Evolutionary conservation across 116 monocot genomes (phyloP).

Genomic region (Phalaenopsis hybrid): DNA sequence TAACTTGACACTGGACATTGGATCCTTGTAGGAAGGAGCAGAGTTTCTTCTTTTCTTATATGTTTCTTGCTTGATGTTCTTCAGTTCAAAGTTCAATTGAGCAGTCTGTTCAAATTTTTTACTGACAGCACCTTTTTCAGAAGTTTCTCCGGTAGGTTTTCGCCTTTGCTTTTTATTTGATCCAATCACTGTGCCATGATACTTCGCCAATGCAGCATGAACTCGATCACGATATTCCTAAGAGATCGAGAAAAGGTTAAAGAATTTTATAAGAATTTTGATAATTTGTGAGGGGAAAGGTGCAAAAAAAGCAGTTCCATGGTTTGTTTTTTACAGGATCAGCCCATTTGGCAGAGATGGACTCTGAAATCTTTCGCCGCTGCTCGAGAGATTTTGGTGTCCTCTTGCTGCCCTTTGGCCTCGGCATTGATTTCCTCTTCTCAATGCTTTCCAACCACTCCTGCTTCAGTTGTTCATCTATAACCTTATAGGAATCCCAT

Average conservation of each 20-base stretch:
- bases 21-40: slow-evolving; percentile 69
- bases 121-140: slow-evolving; percentile 20
- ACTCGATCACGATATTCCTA: slow-evolving; percentile 83
- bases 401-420: slow-evolving; percentile 53
- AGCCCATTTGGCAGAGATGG: slow-evolving; percentile 88
- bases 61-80: slow-evolving; percentile 21
- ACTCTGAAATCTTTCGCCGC: slow-evolving; percentile 71
- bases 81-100: slow-evolving; percentile 17
- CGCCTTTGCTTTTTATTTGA: slow-evolving; percentile 44
- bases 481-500: slow-evolving; percentile 77
- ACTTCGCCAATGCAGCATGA: slow-evolving; percentile 54
- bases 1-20: slow-evolving; percentile 69
- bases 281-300: background rate
- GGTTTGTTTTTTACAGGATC: slow-evolving; percentile 54
- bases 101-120: slow-evolving; percentile 17
- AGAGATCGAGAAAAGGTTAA: background rate
- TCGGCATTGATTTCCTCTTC: slow-evolving; percentile 46
- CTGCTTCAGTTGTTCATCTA: slow-evolving; percentile 53
- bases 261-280: background rate
- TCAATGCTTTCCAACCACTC: slow-evolving; percentile 71
- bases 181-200: slow-evolving; percentile 54
- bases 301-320: background rate
- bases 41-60: slow-evolving; percentile 35
- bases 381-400: slow-evolving; percentile 79
- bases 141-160: slow-evolving; percentile 26